Evolutionary conservation across 768 basidiomycete genomes (phyloP), one percentile per base, ranked within the genome.

Genomic region (Chalciporus piperatus): DNA sequence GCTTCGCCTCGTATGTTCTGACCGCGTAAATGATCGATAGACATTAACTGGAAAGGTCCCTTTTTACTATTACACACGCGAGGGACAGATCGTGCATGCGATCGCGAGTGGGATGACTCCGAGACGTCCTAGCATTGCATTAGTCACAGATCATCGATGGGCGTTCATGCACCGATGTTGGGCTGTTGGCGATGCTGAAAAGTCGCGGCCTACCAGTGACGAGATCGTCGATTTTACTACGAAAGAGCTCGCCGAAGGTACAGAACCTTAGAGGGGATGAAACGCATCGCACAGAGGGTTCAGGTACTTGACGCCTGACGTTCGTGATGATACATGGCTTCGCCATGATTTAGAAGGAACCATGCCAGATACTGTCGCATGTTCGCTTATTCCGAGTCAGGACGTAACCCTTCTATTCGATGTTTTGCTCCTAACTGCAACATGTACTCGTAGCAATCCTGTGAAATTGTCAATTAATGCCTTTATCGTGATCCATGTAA

Each of bases 161-260:
- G 6, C 2, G 12, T 62, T 53, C 14, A 56, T 59, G 13, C 44
- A 41, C 33, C 41, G 38, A 1, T 61, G 60, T 17, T 53, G 60
- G 57, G 60, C 55, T 19, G 69, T 65, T 23, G 65, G 63, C n/a
- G 50, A 54, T 62, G 3, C 45, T 55, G 57, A 17, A 52, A 58
- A 8, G 20, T 33, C 46, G 17, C 61, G 72, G 23, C 74, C 73
- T 12, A 58, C 59, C 12, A 52, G 59, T 12, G 52, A 51, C 11
- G 69, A 70, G 38, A 68, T 72, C 1, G 39, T 59, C 6, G 30
- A 30, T 7, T 58, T 60, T 40, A 41, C 40, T 6, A 7, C 30
- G 6, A 22, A 39, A 4, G 55, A 50, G 14, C 40, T 44, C 4
- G 40, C 23, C 11, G 5, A 30, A 14, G 3, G 8, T 16, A 10